Base-by-base conservation (phyloP, 2,329 filamentous ascomycete species). In the Pseudogymnoascus sp. region DNA sequence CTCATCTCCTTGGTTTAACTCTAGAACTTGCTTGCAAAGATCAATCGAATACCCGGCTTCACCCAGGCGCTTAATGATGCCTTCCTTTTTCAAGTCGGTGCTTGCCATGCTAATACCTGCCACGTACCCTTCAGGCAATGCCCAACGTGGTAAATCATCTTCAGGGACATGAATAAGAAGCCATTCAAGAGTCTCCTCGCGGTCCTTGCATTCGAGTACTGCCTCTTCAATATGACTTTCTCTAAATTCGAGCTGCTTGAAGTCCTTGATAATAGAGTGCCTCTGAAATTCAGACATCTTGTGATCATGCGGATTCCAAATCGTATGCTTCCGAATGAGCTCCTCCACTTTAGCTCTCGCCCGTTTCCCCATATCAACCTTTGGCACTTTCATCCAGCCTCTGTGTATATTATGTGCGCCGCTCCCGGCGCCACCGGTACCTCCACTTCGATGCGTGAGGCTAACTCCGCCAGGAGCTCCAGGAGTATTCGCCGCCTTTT, bases 151-250 rank as follows among this genome's bases (percentile, higher is more conserved):
- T n/a, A 97, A 78, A 71, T 97, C 95, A 72, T 99, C 95, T 73
- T 99, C 95, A 1, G 95, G 95, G 2, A 99, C 92, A 75, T 99
- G 93, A 61, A 97, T 93, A 59, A 99, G 82, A 14, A 99, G 82
- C 95, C 95, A 99, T 74, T 97, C 93, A 2, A 99, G 81, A 14
- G 91, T 88, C 76, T 99, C 95, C 73, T 97, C 93, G 31, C 89
- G 84, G 73, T 96, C 92, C 74, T 93, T 96, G 78, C 93, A 97
- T 70, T 93, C 86, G 49, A 86, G 86, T 0, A 90, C 85, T 7
- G 95, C 93, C 76, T 99, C 95, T 72, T 96, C 87, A 42, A 93
- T 85, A 72, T 99, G 95, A 70, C 89, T 96, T 69, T 81, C 82
- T n/a, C 93, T 87, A 74, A 99, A 99, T 0, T 91, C 93, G 60